Conservation (phyloP, 495 filamentous ascomycete genomes). For the Podospora bellae-mahoneyi region DNA sequence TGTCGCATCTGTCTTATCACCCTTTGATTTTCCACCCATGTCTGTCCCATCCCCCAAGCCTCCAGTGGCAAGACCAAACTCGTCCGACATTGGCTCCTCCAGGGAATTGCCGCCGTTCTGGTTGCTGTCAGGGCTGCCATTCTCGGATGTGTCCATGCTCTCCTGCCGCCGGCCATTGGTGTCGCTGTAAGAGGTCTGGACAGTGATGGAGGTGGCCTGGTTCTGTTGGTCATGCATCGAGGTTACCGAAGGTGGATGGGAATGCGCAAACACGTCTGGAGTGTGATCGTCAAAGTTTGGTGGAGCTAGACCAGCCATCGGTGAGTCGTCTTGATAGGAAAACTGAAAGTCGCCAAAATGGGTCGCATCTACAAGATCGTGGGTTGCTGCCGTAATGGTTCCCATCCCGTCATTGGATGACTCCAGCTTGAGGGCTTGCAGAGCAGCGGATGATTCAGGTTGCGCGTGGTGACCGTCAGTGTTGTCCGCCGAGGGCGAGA, state of each 20-base stretch:
- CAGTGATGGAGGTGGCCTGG: conserved; percentile 37
- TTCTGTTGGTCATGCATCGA: conserved; percentile 42
- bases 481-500: conserved; percentile 26
- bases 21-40: conserved; percentile 47
- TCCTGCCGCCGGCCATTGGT: conserved; percentile 26
- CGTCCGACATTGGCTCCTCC: conserved; percentile 51
- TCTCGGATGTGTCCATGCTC: conserved; percentile 45
- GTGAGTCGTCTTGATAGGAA: conserved; percentile 42
- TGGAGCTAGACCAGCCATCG: conserved; percentile 38
- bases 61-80: conserved; percentile 48
- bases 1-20: conserved; percentile 54
- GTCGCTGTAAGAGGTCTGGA: conserved; percentile 29
- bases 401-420: conserved; percentile 27
- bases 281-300: conserved; percentile 37
- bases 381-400: conserved; percentile 31
- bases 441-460: conserved; percentile 23
- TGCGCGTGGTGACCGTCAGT: conserved; percentile 24
- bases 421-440: conserved; percentile 33
- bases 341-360: conserved; percentile 49
- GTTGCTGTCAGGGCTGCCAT: conserved; percentile 48
- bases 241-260: conserved; percentile 36
- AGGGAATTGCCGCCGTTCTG: conserved; percentile 43
- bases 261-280: conserved; percentile 39
- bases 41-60: conserved; percentile 49
- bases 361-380: conserved; percentile 35